phyloP scores from a whole-genome alignment of 495 filamentous ascomycete species.

The Penicillium robsamsonii region DNA sequence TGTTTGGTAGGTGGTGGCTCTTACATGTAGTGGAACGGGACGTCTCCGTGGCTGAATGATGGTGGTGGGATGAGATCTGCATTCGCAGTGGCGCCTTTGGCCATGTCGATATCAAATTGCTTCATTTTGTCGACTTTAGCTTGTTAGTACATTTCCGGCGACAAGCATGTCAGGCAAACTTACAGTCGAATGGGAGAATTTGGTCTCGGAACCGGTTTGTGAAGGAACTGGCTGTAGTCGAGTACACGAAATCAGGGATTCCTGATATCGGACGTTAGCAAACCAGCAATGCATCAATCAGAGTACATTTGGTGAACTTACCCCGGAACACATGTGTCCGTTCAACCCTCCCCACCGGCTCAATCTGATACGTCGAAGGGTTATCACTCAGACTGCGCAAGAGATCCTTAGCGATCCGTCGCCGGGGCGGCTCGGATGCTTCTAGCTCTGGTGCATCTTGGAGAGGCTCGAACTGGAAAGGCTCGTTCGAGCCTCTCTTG shows the following conservation, averaged over 20 bases:
- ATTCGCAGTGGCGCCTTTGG: slow-evolving; percentile 53
- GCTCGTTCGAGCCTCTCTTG: slow-evolving; percentile 67
- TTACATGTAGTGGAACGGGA: slow-evolving; percentile 66
- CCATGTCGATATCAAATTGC: slow-evolving; percentile 67
- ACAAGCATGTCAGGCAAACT: slow-evolving; percentile 3
- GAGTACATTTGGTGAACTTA: slow-evolving; percentile 21
- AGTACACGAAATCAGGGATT: slow-evolving; percentile 76
- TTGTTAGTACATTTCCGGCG: slow-evolving; percentile 5
- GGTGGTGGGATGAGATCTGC: slow-evolving; percentile 80
- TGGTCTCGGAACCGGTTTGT: slow-evolving; percentile 62
- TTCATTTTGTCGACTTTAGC: slow-evolving; percentile 62
- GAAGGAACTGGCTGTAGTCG: slow-evolving; percentile 59
- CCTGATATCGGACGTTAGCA: slow-evolving; percentile 24
- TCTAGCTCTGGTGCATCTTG: slow-evolving; percentile 16
- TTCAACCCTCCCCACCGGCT: slow-evolving; percentile 68
- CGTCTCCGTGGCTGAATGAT: slow-evolving; percentile 60
- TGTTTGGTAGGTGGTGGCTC: slow-evolving; percentile 1
- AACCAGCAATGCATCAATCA: not conserved
- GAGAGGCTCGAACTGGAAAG: too few relatives aligned
- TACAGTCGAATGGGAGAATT: slow-evolving; percentile 64
- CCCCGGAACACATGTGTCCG: slow-evolving; percentile 86
- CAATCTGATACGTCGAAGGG: slow-evolving; percentile 61
- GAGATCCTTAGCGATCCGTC: slow-evolving; percentile 42
- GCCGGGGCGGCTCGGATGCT: slow-evolving; percentile 14
- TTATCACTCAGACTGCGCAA: slow-evolving; percentile 71